phyloP scores from a whole-genome alignment of 805 yeast species.

The Candida andamanensis region DNA sequence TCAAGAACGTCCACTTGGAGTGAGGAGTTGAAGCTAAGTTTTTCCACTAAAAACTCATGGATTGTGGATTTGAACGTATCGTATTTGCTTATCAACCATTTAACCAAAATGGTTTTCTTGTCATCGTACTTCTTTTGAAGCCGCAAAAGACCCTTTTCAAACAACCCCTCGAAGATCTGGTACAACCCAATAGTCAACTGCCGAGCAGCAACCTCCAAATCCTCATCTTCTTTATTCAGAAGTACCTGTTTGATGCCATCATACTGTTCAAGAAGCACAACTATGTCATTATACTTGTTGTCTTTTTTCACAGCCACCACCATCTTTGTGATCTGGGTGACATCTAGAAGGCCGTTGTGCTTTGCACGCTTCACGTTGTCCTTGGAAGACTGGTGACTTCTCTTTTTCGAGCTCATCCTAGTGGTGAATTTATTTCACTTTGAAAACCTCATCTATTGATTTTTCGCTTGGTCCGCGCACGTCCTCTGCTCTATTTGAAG shows the following conservation, averaged over 20 bases:
- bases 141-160: conserved; percentile 38
- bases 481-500: not conserved
- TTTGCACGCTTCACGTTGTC: too few species aligned
- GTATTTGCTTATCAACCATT: conserved; percentile 62
- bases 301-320: conserved; percentile 21
- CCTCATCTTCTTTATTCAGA: conserved; percentile 12
- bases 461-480: conserved; percentile 5
- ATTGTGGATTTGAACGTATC: conserved; percentile 45
- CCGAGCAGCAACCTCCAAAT: conserved; percentile 32
- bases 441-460: too few species aligned
- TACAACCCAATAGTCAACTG: conserved; percentile 37
- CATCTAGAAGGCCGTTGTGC: too few species aligned
- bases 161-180: conserved; percentile 45
- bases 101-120: conserved; percentile 44
- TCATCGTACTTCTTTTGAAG: conserved; percentile 33
- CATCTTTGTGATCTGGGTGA: too few species aligned
- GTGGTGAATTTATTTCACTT: too few species aligned
- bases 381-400: too few species aligned
- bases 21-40: conserved; percentile 42
- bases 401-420: too few species aligned
- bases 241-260: conserved; percentile 17
- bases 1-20: conserved; percentile 53
- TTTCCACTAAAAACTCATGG: conserved; percentile 34
- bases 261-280: conserved; percentile 39
- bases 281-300: conserved; percentile 50